These are phyloP conservation scores for Triangularia verruculosa DNA, from an alignment of 2,329 filamentous ascomycete species.

Conservation along the genomic window DNA sequence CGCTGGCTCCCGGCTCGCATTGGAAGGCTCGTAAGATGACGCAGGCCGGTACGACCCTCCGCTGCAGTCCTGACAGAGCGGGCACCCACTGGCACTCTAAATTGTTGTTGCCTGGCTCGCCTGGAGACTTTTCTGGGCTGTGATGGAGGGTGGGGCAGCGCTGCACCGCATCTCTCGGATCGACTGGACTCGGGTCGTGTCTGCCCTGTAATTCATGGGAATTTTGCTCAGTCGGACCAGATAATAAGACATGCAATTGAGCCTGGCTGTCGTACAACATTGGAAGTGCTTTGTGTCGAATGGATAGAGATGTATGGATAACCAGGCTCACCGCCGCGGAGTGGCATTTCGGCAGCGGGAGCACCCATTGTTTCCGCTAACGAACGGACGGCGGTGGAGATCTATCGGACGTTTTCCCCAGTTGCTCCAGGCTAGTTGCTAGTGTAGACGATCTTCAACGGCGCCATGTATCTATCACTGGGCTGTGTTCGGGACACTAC, in stretches of 20 bases:
- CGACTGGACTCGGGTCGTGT: not conserved
- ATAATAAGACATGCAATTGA: not conserved
- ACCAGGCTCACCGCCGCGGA: conserved; percentile 10
- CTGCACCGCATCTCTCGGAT: conserved; percentile 5
- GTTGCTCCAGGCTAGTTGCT: not conserved
- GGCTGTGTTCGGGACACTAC: not conserved
- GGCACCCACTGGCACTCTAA: too few relatives aligned
- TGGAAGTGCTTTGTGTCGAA: not conserved
- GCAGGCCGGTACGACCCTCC: conserved; percentile 5
- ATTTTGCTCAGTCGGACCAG: not conserved
- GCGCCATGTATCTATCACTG: not conserved
- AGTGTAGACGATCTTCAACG: not conserved
- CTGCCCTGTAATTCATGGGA: not conserved
- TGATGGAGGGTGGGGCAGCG: conserved; percentile 7
- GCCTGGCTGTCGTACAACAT: not conserved
- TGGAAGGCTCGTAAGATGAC: conserved; percentile 13
- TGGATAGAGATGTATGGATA: not conserved
- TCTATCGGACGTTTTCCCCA: too few relatives aligned
- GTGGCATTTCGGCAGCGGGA: conserved; percentile 13
- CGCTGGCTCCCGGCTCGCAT: conserved; percentile 3
- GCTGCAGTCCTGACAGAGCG: not conserved
- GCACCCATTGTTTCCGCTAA: conserved; percentile 9
- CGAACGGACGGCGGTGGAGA: conserved; percentile 7
- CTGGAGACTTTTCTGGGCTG: conserved; percentile 10
- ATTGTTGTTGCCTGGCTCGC: conserved; percentile 17